A percentile compares a stretch with the other conserved stretches of the same genome.
Conservation (phyloP, 2,329 filamentous ascomycete species). For the Sclerotinia trifoliorum region DNA sequence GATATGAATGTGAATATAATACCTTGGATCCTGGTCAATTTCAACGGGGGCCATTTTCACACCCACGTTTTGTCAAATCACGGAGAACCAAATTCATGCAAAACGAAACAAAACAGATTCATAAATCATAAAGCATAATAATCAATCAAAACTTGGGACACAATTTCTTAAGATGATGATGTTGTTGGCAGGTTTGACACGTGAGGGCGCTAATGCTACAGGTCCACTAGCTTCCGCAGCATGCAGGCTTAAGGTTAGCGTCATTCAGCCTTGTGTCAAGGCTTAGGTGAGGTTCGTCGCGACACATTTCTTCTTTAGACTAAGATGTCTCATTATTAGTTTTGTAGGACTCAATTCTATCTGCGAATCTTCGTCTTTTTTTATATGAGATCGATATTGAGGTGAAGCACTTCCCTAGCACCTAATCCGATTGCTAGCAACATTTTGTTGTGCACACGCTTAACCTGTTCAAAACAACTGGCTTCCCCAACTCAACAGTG, state of each 20-base stretch:
- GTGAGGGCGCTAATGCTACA: conserved; percentile 8
- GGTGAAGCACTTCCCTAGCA: background rate
- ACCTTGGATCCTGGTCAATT: conserved; percentile 21
- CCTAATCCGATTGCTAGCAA: background rate
- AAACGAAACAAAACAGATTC: background rate
- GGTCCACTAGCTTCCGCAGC: conserved; percentile 7
- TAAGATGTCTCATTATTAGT: background rate
- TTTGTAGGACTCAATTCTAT: background rate
- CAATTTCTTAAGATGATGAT: background rate
- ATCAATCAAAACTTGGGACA: background rate
- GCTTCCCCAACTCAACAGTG: background rate
- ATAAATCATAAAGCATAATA: background rate
- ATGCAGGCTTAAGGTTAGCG: conserved; percentile 10
- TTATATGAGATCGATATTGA: background rate
- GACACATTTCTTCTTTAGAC: background rate
- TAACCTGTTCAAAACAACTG: background rate
- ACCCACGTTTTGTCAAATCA: background rate
- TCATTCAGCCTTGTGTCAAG: conserved; percentile 18
- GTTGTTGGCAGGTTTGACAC: conserved; percentile 3
- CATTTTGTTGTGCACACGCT: background rate
- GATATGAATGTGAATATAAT: background rate
- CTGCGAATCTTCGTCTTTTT: background rate
- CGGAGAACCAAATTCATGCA: background rate
- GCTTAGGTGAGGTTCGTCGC: background rate
- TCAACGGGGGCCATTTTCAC: conserved; percentile 23